Base-by-base conservation (phyloP, 148 eudicot genomes). In the Fallopia convolvulus region DNA sequence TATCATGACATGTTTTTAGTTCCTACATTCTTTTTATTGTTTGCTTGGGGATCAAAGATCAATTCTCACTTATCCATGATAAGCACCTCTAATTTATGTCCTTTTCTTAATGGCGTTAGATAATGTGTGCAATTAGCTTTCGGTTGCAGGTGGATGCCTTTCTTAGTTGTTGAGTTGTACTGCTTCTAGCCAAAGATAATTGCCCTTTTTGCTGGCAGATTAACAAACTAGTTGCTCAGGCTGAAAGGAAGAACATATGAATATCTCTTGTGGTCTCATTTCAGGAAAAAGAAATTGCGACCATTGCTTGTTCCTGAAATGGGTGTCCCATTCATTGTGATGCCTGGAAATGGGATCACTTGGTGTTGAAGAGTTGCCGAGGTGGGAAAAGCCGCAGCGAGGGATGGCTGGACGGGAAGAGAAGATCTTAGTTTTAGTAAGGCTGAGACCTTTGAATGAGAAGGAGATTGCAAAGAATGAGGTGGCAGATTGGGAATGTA, bases 401-500 rank as follows among this genome's bases (percentile, higher is more conserved):
- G 77, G 32, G 6, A 84, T 78, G 78, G 86, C 77, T 70, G 90
- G 82, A 4, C 81, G 83, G n/a, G 90, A 91, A 79, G 98, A 93
- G 87, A 93, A 93, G 88, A 94, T 91, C 73, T 86, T 92, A 76
- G 98, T 94, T 48, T 91, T 89, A 81, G 98, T 93, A 75, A 90
- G 98, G 79, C 83, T 91, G 79, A 92, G 98, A 82, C 98, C 97
- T 40, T 81, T 94, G 86, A 88, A 82, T 83, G 98, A 92, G 65
- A 92, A 92, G 85, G 98, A 94, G 81, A 85, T 85, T 52, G 78
- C 90, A 11, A 84, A 78, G 80, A 87, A 65, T 78, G 98, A 94
- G 79, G 97, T 89, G 21, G 90, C 93, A 15, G 98, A 94, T 83
- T 94, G 98, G 98, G 98, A 94, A 85, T 94, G 98, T 81, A 94